Base-by-base conservation (phyloP, 2,329 filamentous ascomycete genomes). In the Aspergillus carbonarius region DNA sequence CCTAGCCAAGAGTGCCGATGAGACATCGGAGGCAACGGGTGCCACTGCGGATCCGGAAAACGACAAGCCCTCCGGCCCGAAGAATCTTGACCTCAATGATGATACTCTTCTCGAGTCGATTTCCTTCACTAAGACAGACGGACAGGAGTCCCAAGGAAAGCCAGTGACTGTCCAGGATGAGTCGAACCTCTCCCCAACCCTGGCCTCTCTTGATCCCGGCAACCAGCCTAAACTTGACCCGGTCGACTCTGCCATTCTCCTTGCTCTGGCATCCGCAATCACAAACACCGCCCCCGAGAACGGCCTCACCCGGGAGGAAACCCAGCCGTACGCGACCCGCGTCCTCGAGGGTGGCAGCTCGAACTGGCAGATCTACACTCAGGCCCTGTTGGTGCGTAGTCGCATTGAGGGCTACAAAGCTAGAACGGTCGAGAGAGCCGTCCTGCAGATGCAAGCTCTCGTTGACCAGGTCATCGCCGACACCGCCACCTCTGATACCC, bases 301-400 rank as follows among this genome's bases (percentile, higher is more conserved):
- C 71, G 88, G 90, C 0, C 80, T 99, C 0, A 98, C 93, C 0
- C 84, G 92, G n/a, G 93, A 98, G 76, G 92, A 98, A 72, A 93
- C 96, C 4, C 77, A 96, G 1, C 95, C 95, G 0, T 99, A 93
- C 71, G 95, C 95, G 0, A 89, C 88, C 1, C 86, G 95, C 40
- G 95, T 98, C 0, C 82, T 99, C 1, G 85, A 90, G 8, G 92
- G 95, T 60, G 93, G 93, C 66, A 90, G 90, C 47, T 93, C 92
- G 0, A 99, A 98, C 74, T 99, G 95, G 95, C 95, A 98, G 73
- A 88, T 97, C 34, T 98, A 98, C 72, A 97, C 95, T 0, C 93
- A 98, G 71, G 95, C 92, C 0, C 81, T 99, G 8, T 82, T 99
- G 0, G 90, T 98, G 1, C 85, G 95, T 46, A 96, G 91, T 60